Evolutionary conservation across 106 monocot species (phyloP).

Genomic region (Xerophyta viscosa): DNA sequence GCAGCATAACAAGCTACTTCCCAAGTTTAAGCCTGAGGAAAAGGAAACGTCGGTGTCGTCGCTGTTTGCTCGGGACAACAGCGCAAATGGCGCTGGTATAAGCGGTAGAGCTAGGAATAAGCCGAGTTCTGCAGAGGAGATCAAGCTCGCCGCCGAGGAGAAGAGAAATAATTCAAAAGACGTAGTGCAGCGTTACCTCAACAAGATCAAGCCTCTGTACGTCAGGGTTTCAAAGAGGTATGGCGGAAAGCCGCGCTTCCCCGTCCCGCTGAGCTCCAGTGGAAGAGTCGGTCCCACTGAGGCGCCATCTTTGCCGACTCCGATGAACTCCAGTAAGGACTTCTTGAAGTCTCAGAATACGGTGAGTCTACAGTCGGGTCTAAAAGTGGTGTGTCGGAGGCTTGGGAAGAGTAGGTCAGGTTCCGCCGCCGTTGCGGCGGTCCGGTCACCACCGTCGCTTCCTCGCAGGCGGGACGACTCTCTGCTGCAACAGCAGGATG

Average conservation of each 20-base stretch:
- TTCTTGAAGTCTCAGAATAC: not conserved
- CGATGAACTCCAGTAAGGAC: not conserved
- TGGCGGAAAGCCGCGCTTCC: conserved; percentile 17
- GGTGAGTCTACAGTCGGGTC: conserved; percentile 13
- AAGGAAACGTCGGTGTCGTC: too few relatives aligned
- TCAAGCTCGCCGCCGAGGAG: too few relatives aligned
- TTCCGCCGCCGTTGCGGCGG: conserved; percentile 26
- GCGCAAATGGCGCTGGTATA: too few relatives aligned
- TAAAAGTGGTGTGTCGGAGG: conserved; percentile 20
- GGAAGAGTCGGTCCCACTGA: not conserved
- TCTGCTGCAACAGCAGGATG: conserved; percentile 59
- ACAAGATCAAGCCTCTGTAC: conserved; percentile 71
- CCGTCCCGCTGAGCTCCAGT: conserved; percentile 9
- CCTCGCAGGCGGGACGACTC: too few relatives aligned
- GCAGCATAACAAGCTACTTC: too few relatives aligned
- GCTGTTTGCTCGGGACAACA: too few relatives aligned
- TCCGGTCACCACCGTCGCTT: conserved; percentile 17
- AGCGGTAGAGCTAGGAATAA: too few relatives aligned
- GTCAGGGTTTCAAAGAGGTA: conserved; percentile 39
- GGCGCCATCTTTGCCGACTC: not conserved
- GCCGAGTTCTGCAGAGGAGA: too few relatives aligned
- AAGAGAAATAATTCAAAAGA: too few relatives aligned
- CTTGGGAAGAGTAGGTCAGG: conserved; percentile 50
- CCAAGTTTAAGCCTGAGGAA: too few relatives aligned
- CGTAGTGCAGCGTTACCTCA: conserved; percentile 20